Percentiles rank a stretch among this genome's conserved stretches.
phyloP scores from a whole-genome alignment of 257 asterid genomes.

The Cynanchum wilfordii region DNA sequence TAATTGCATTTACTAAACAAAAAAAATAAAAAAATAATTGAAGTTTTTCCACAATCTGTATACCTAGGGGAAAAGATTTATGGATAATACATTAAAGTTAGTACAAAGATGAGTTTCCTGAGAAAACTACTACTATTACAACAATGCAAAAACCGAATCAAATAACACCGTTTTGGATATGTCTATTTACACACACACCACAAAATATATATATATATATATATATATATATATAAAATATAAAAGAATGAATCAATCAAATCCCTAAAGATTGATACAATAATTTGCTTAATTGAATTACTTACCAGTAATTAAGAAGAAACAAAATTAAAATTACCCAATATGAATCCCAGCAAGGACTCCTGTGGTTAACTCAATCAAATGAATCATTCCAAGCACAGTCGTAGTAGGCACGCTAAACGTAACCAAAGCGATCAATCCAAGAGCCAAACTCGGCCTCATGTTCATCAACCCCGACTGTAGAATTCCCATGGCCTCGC shows the following conservation, averaged over 20 bases:
- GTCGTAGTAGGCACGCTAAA: slow-evolving; percentile 27
- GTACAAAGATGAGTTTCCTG: no score
- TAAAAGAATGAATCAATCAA: not conserved
- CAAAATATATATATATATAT: not conserved
- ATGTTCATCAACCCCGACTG: slow-evolving; percentile 27
- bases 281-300: no score
- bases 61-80: no score
- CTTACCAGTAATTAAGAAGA: not conserved
- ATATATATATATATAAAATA: no score
- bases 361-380: slow-evolving; percentile 19
- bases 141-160: not conserved
- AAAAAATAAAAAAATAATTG: no score
- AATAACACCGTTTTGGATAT: not conserved
- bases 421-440: slow-evolving; percentile 20
- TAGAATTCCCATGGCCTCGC: slow-evolving; percentile 33
- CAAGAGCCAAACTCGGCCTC: slow-evolving; percentile 38
- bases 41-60: no score
- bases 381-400: slow-evolving; percentile 16
- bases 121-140: no score
- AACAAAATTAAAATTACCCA: not conserved
- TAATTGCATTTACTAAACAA: no score
- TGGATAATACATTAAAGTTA: no score
- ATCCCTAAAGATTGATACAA: no score
- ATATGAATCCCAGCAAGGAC: slow-evolving; percentile 14
- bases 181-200: no score